Evolutionary conservation across 805 yeast species (phyloP), one percentile per base, ranked within the genome.

Genomic region (Hanseniaspora singularis): DNA sequence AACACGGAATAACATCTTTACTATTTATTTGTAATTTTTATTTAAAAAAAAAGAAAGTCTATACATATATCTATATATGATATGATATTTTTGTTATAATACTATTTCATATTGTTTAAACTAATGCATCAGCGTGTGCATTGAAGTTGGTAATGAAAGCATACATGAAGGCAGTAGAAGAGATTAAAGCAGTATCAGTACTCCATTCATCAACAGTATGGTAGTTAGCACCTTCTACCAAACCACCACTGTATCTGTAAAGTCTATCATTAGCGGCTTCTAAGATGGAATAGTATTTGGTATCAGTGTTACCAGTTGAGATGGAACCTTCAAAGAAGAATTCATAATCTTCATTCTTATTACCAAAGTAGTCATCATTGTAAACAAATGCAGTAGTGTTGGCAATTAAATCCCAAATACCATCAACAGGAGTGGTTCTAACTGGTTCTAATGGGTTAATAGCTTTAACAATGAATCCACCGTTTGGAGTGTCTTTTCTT

Each of bases 321-420:
- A 51, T 33, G 10, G 46, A 28, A 23, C 52, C 51, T 20, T 51
- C 50, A 19, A 52, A 45, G 40, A 32, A 50, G 14, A 52, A 40
- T 18, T 43, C 40, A 20, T 38, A 31, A 12, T 40, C 32, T 3
- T 32, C 16, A 8, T 31, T 46, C 5, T 33, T n/a, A 19, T 39
- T 36, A 4, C 47, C 49, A 27, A 47, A 51, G 18, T 41, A 52
- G 49, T 42, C 74, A 77, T 59, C 77, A 81, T 54, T 71, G 72
- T 43, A 81, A 68, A 50, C 74, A 70, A 36, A 48, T 49, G 77
- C 71, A 26, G 77, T 64, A 15, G 79, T 70, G 14, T 88, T 87
- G 0, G 79, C 70, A 41, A 81, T 66, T 19, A 65, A 53, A 8
- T 66, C 64, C 82, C 83, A 80, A 2, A 60, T 61, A 33, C 66